phyloP scores from a whole-genome alignment of 108 stramenopile genomes.

The Craspedostauros australis region DNA sequence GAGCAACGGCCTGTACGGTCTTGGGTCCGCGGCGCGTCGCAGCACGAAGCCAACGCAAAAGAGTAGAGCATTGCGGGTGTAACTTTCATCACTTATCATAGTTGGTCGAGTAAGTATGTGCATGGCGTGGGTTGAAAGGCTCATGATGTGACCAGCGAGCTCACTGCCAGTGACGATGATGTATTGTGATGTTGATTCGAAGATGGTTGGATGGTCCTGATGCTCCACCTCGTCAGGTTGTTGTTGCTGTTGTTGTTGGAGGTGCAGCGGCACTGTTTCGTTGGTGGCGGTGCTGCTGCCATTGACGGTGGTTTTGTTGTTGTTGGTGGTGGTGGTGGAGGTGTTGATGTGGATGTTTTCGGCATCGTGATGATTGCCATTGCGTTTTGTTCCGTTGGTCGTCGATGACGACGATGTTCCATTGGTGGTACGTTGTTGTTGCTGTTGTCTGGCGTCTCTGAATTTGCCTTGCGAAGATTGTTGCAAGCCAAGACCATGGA shows the following conservation, averaged over 20 bases:
- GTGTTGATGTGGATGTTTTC: neutral
- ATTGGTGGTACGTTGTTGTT: too few relatives aligned
- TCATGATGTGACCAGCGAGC: constrained; percentile 67
- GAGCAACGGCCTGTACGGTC: constrained; percentile 60
- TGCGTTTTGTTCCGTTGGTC: too few relatives aligned
- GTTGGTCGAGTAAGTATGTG: constrained; percentile 73
- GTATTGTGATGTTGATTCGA: constrained; percentile 72
- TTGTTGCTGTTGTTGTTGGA: too few relatives aligned
- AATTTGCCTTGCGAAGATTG: neutral
- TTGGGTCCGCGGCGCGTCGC: constrained; percentile 58
- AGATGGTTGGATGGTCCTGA: constrained; percentile 44
- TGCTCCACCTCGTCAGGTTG: neutral
- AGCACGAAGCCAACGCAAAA: constrained; percentile 80
- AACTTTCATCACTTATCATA: constrained; percentile 51
- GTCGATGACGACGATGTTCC: too few relatives aligned
- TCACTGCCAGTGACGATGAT: constrained; percentile 84
- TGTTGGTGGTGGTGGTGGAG: neutral
- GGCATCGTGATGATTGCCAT: neutral
- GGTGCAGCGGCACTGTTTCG: neutral
- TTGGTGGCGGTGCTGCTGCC: neutral
- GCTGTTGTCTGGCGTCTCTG: too few relatives aligned
- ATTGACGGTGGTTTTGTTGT: neutral
- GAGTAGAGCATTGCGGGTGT: constrained; percentile 73
- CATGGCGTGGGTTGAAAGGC: constrained; percentile 66
- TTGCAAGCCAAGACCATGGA: neutral